phyloP scores from a whole-genome alignment of 352 stramenopile genomes.

The Globisporangium viniferum region DNA sequence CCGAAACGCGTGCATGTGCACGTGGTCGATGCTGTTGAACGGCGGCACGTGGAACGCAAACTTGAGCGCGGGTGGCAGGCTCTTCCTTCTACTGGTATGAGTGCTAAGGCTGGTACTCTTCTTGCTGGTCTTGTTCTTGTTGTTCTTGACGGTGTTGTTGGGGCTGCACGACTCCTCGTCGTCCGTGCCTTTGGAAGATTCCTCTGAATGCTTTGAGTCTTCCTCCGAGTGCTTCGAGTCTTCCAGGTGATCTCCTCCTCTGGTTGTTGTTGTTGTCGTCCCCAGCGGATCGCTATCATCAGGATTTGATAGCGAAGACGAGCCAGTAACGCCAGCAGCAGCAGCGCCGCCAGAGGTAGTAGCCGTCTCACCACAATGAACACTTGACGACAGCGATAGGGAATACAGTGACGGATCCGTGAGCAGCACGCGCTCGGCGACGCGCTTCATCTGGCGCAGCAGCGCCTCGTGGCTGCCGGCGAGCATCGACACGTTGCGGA shows the following conservation, averaged over 20 bases:
- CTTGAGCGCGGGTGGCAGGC: constrained; percentile 3
- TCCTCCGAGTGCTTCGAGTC: constrained; percentile 12
- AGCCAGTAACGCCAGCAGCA: background rate
- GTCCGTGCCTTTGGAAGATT: constrained; percentile 14
- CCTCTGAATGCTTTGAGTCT: constrained; percentile 1
- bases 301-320: background rate
- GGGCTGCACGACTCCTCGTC: constrained; percentile 13
- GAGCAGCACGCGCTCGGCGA: constrained; percentile 49
- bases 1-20: constrained; percentile 84
- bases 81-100: background rate
- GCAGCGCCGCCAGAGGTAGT: too few relatives aligned
- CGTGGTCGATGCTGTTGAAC: constrained; percentile 89
- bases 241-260: background rate
- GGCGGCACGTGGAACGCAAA: constrained; percentile 50
- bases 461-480: constrained; percentile 42
- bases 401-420: too few relatives aligned
- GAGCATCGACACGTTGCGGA: constrained; percentile 77
- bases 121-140: background rate
- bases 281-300: background rate
- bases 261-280: background rate
- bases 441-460: constrained; percentile 57
- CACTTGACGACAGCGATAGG: background rate
- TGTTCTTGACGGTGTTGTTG: background rate
- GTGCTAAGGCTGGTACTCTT: background rate
- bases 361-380: background rate